Conservation (phyloP, 495 filamentous ascomycete species). For the Glonium stellatum region DNA sequence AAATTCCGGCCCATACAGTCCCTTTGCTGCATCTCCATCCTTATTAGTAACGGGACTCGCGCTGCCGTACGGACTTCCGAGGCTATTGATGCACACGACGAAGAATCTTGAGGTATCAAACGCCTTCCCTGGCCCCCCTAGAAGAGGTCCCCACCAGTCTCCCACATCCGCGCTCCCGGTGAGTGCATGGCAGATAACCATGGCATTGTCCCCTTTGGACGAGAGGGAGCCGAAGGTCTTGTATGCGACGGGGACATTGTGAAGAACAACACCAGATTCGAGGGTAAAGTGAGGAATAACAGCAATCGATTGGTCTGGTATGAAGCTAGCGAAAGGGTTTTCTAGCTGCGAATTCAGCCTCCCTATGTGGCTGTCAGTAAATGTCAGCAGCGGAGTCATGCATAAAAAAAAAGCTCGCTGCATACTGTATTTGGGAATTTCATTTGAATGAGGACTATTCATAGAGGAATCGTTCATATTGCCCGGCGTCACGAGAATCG, state of each 20-base stretch:
- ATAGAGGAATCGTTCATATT: slow-evolving; percentile 11
- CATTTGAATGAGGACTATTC: slow-evolving; percentile 8
- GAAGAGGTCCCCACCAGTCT: slow-evolving; percentile 97
- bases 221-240: slow-evolving; percentile 76
- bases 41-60: slow-evolving; percentile 89
- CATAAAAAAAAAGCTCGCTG: background rate
- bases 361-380: slow-evolving; percentile 39
- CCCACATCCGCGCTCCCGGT: slow-evolving; percentile 93
- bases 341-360: slow-evolving; percentile 65
- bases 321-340: slow-evolving; percentile 83
- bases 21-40: slow-evolving; percentile 66
- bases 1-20: slow-evolving; percentile 89
- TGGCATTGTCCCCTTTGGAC: slow-evolving; percentile 71
- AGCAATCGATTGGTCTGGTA: slow-evolving; percentile 77
- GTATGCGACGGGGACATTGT: slow-evolving; percentile 90
- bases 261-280: slow-evolving; percentile 80
- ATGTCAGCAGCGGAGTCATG: slow-evolving; percentile 1
- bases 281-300: slow-evolving; percentile 86
- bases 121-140: slow-evolving; percentile 80
- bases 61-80: slow-evolving; percentile 94
- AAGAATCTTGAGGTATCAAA: slow-evolving; percentile 93
- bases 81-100: slow-evolving; percentile 88
- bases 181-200: slow-evolving; percentile 96
- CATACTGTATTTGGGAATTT: slow-evolving; percentile 20
- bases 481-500: slow-evolving; percentile 10